These are phyloP conservation scores for Cardamine resedifolia DNA, from an alignment of 345 rosid species.

Conservation along the genomic window DNA sequence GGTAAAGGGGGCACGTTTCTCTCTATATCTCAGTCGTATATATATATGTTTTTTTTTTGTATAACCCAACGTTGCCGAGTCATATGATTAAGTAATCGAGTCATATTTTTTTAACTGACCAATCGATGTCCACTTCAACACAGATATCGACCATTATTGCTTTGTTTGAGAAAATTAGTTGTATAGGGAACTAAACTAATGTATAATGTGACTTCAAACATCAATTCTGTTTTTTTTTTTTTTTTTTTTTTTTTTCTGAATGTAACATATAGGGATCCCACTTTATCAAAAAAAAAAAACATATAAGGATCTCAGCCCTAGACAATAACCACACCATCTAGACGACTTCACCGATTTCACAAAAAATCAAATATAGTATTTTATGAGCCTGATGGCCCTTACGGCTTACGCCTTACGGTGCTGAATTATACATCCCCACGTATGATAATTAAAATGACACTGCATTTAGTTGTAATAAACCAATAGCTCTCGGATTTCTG, in stretches of 20 bases:
- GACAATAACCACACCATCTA: neutral
- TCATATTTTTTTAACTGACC: neutral
- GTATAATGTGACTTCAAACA: neutral
- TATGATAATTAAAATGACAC: constrained; percentile 5
- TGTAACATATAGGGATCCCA: neutral
- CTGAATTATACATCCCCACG: too few species aligned
- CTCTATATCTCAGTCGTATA: neutral
- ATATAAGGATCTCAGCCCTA: too few species aligned
- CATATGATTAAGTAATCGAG: neutral
- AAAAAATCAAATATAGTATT: too few species aligned
- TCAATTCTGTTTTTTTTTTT: too few species aligned
- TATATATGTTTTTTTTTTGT: constrained; percentile 14
- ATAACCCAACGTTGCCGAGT: constrained; percentile 2
- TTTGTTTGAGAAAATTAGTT: neutral
- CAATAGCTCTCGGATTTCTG: constrained; percentile 7
- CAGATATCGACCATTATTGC: neutral
- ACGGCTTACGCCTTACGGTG: too few species aligned
- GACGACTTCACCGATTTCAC: too few species aligned
- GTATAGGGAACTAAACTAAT: neutral
- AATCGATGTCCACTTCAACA: constrained; percentile 10
- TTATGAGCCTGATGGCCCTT: too few species aligned
- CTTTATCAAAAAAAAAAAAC: too few species aligned
- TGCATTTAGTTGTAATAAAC: constrained; percentile 5
- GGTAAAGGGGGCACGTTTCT: constrained; percentile 1
- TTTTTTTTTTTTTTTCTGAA: too few species aligned